phyloP scores from a whole-genome alignment of 2,329 filamentous ascomycete genomes.

The Parafenestella ontariensis region DNA sequence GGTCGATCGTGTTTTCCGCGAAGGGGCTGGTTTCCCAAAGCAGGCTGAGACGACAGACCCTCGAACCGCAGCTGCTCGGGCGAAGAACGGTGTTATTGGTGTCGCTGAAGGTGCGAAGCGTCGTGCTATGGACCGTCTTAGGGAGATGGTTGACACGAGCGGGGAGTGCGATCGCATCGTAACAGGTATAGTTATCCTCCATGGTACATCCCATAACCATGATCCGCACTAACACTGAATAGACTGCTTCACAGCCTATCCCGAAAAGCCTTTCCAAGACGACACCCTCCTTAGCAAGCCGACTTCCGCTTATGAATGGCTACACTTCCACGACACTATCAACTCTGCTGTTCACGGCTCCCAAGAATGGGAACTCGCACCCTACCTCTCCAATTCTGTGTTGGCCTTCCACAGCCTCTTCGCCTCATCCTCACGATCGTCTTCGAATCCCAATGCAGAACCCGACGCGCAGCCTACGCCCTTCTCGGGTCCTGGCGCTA shows the following conservation, averaged over 20 bases:
- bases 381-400: constrained; percentile 85
- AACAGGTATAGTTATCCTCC: constrained; percentile 53
- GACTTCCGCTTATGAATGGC: constrained; percentile 87
- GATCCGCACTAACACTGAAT: constrained; percentile 14
- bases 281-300: constrained; percentile 91
- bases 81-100: constrained; percentile 58
- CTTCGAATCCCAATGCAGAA: constrained; percentile 49
- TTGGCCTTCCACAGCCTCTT: constrained; percentile 93
- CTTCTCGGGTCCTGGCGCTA: constrained; percentile 82
- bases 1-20: constrained; percentile 77
- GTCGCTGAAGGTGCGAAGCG: constrained; percentile 77
- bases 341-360: constrained; percentile 79
- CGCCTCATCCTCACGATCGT: constrained; percentile 65
- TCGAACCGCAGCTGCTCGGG: constrained; percentile 61
- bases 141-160: constrained; percentile 79
- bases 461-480: constrained; percentile 63
- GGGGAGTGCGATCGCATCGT: constrained; percentile 81
- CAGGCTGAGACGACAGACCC: constrained; percentile 58
- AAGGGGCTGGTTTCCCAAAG: constrained; percentile 79
- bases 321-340: constrained; percentile 88
- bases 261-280: constrained; percentile 88
- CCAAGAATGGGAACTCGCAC: constrained; percentile 90
- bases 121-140: constrained; percentile 72
- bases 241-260: constrained; percentile 87
- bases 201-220: too few species aligned